Percentiles rank a stretch among this genome's conserved stretches.
Conservation (phyloP, 2,329 filamentous ascomycete genomes). For the Cercospora nicotianae region DNA sequence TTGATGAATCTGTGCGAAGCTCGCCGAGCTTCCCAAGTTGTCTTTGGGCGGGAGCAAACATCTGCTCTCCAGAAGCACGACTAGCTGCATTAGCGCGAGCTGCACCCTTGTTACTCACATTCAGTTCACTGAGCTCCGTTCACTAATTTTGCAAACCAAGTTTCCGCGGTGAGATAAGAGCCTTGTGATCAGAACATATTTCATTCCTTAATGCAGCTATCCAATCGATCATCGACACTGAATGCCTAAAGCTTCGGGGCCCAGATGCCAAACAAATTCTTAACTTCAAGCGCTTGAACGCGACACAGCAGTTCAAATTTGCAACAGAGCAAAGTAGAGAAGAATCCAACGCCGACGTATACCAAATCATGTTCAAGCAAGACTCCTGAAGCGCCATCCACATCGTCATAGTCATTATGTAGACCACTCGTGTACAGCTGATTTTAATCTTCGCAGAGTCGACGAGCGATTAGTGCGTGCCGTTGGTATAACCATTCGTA, state of each 20-base stretch:
- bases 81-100: too few relatives aligned
- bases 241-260: not conserved
- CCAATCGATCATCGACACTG: not conserved
- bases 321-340: not conserved
- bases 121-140: too few relatives aligned
- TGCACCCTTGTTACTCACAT: too few relatives aligned
- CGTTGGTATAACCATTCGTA: conserved; percentile 11
- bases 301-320: not conserved
- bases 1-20: too few relatives aligned
- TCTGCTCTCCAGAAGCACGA: too few relatives aligned
- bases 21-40: too few relatives aligned
- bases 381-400: not conserved
- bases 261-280: not conserved
- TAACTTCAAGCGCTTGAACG: not conserved
- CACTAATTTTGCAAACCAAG: too few relatives aligned
- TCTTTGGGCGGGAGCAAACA: too few relatives aligned
- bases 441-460: too few relatives aligned
- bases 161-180: too few relatives aligned
- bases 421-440: not conserved
- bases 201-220: not conserved
- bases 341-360: not conserved
- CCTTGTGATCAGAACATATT: too few relatives aligned
- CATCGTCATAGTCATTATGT: conserved; percentile 1
- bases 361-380: not conserved
- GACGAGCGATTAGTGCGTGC: not conserved